A percentile compares a stretch with the other conserved stretches of the same genome.
phyloP scores from a whole-genome alignment of 208 protist genomes.

The Acanthamoeba culbertsoni region DNA sequence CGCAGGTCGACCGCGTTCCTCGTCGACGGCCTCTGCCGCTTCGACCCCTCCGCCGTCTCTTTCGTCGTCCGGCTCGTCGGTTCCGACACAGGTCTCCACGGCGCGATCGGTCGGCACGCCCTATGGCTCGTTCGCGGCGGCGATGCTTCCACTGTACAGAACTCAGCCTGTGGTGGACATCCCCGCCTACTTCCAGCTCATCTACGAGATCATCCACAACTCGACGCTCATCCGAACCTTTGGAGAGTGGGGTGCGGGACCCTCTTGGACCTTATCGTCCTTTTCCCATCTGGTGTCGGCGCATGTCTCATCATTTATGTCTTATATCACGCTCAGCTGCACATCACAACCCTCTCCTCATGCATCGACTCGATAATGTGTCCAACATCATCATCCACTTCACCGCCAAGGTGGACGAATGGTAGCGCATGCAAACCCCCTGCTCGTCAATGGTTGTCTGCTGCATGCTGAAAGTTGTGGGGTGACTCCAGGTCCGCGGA shows the following conservation, averaged over 20 bases:
- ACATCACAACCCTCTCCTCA: neutral
- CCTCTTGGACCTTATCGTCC: neutral
- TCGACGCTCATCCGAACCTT: neutral
- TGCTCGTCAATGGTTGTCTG: too few species aligned
- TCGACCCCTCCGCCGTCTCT: neutral
- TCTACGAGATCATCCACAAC: slow-evolving; percentile 61
- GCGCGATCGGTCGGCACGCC: neutral
- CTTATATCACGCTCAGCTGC: neutral
- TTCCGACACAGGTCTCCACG: neutral
- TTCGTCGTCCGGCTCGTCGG: neutral
- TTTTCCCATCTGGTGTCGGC: neutral
- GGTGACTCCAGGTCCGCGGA: neutral
- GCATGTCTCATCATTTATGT: neutral
- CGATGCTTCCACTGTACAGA: neutral
- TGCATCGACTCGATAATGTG: neutral
- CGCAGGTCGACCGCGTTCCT: neutral
- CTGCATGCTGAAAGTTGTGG: too few species aligned
- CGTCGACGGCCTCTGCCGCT: neutral
- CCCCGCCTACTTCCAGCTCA: slow-evolving; percentile 10
- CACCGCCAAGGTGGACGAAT: slow-evolving; percentile 43
- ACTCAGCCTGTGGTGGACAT: neutral
- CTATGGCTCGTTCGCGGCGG: slow-evolving; percentile 3
- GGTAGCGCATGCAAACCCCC: neutral
- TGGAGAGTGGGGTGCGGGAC: slow-evolving; percentile 1
- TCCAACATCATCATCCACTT: slow-evolving; percentile 58